Evolutionary conservation across 2,329 filamentous ascomycete species (phyloP).

Genomic region (Scedosporium aurantiacum): DNA sequence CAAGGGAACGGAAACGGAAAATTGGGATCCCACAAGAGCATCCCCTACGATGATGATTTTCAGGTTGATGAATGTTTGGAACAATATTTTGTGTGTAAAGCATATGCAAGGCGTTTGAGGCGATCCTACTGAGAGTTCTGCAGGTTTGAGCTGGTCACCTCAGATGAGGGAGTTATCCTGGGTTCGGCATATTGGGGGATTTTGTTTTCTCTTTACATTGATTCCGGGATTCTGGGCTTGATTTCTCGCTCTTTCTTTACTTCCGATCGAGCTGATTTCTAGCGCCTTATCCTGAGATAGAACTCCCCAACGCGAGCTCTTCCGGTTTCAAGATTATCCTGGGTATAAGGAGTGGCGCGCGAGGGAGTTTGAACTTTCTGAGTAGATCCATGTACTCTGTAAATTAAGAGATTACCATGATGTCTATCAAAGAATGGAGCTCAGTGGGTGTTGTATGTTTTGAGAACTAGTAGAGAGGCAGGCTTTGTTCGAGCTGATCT

Average conservation of each 20-base stretch:
- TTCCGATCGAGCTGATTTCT: no score
- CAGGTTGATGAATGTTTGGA: background rate
- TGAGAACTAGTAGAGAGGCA: background rate
- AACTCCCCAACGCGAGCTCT: no score
- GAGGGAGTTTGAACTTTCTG: no score
- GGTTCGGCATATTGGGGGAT: background rate
- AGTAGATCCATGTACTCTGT: background rate
- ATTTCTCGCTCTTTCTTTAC: no score
- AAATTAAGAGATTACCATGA: background rate
- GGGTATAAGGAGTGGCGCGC: no score
- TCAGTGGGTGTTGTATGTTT: background rate
- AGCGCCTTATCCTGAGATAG: no score
- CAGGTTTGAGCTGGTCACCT: background rate
- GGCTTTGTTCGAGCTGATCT: background rate
- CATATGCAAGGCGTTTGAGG: constrained; percentile 1
- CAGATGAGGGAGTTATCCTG: background rate
- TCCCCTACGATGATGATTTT: background rate
- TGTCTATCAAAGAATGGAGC: background rate
- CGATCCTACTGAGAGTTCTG: background rate
- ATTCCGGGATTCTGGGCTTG: no score
- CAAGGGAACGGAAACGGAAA: background rate
- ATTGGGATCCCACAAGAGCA: background rate
- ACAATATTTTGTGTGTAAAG: background rate
- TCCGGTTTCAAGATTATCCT: no score
- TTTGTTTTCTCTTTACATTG: no score